phyloP scores from a whole-genome alignment of 805 yeast genomes.

The Scheffersomyces ergatensis region DNA sequence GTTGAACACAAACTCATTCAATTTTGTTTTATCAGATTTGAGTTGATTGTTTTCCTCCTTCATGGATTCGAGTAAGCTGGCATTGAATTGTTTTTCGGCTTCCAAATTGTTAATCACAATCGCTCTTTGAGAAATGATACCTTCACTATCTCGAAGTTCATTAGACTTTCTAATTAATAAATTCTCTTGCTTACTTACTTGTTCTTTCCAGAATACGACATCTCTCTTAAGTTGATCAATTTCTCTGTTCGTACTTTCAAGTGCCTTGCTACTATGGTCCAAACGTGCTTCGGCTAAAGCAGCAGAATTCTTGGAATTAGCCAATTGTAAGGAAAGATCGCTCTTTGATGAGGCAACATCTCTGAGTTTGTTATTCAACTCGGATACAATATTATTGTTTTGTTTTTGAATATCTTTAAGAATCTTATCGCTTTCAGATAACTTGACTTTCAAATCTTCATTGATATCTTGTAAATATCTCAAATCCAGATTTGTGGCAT shows the following conservation, averaged over 20 bases:
- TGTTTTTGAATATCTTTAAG: conserved; percentile 34
- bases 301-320: conserved; percentile 53
- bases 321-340: conserved; percentile 46
- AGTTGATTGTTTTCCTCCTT: conserved; percentile 51
- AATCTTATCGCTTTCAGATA: conserved; percentile 37
- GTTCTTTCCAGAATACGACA: conserved; percentile 38
- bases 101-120: conserved; percentile 46
- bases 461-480: conserved; percentile 23
- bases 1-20: conserved; percentile 56
- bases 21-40: conserved; percentile 54
- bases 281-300: conserved; percentile 54
- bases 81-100: conserved; percentile 55
- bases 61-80: conserved; percentile 47
- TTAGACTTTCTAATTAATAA: conserved; percentile 34
- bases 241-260: conserved; percentile 28
- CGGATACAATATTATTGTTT: conserved; percentile 40
- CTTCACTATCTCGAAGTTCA: conserved; percentile 54
- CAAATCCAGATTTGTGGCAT: conserved; percentile 11
- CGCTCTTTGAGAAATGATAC: conserved; percentile 41
- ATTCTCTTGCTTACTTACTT: conserved; percentile 38
- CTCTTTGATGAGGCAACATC: conserved; percentile 27
- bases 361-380: conserved; percentile 40
- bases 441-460: conserved; percentile 29
- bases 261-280: conserved; percentile 34
- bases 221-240: conserved; percentile 25